phyloP scores from a whole-genome alignment of 805 yeast genomes.

The Tetrapisispora fleetii region DNA sequence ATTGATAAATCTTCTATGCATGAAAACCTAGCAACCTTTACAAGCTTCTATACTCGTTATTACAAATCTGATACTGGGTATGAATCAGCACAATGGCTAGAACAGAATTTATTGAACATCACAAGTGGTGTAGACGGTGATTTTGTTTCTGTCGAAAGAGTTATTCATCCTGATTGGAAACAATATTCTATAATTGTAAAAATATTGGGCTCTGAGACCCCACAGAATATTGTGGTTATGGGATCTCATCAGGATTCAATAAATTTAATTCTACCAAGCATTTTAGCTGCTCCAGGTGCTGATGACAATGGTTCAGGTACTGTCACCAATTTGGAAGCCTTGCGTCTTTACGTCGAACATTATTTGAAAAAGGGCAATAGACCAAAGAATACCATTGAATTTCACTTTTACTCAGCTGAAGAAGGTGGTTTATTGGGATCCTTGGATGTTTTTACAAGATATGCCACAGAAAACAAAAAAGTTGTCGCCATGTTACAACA shows the following conservation, averaged over 20 bases:
- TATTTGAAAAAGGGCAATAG: slow-evolving; percentile 25
- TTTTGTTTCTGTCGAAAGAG: slow-evolving; percentile 36
- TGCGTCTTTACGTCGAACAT: slow-evolving; percentile 45
- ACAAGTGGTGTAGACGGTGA: slow-evolving; percentile 21
- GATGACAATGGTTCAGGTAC: slow-evolving; percentile 93
- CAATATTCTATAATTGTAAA: slow-evolving; percentile 69
- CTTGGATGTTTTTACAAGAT: slow-evolving; percentile 52
- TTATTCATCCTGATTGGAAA: slow-evolving; percentile 61
- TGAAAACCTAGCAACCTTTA: slow-evolving; percentile 47
- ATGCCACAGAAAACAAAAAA: slow-evolving; percentile 37
- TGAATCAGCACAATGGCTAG: slow-evolving; percentile 64
- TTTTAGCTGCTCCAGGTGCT: slow-evolving; percentile 81
- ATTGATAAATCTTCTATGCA: slow-evolving; percentile 42
- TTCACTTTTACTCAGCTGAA: slow-evolving; percentile 93
- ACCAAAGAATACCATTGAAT: slow-evolving; percentile 71
- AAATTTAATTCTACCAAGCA: slow-evolving; percentile 59
- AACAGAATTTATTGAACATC: slow-evolving; percentile 33
- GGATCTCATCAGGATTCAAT: slow-evolving; percentile 89
- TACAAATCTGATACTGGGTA: slow-evolving; percentile 64
- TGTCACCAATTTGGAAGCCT: slow-evolving; percentile 64
- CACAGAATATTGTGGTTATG: slow-evolving; percentile 48
- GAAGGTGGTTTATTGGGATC: slow-evolving; percentile 90
- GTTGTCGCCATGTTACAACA: slow-evolving; percentile 85
- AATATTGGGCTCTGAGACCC: slow-evolving; percentile 39
- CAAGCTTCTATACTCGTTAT: slow-evolving; percentile 67